Conservation (phyloP, 305 asterid species). For the Ilex paraguariensis region DNA sequence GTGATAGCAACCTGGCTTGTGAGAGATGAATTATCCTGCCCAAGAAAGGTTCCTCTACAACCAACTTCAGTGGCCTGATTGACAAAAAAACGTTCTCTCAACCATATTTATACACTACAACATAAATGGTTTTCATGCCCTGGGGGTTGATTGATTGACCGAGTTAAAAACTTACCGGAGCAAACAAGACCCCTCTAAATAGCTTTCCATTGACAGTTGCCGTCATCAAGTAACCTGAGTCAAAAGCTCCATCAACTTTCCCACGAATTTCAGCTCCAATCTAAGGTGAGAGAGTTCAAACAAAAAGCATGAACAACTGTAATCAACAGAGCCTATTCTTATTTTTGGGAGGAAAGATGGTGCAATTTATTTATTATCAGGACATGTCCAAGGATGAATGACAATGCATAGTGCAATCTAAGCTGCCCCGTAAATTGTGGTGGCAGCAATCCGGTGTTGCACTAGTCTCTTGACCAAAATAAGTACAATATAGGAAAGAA, state of each 20-base stretch:
- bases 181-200: slow-evolving; percentile 74
- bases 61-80: slow-evolving; percentile 52
- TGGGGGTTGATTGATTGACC: neutral
- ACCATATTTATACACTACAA: neutral
- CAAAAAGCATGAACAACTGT: neutral
- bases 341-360: too few species aligned
- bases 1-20: slow-evolving; percentile 15
- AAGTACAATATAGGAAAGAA: neutral
- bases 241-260: slow-evolving; percentile 81
- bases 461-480: neutral
- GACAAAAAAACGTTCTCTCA: slow-evolving; percentile 6
- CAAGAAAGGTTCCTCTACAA: slow-evolving; percentile 34
- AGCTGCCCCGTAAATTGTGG: too few species aligned
- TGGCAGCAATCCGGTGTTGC: too few species aligned
- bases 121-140: neutral
- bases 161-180: slow-evolving; percentile 52
- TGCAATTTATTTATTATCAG: too few species aligned
- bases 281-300: slow-evolving; percentile 20
- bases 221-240: slow-evolving; percentile 91
- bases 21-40: slow-evolving; percentile 26
- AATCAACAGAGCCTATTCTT: too few species aligned
- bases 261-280: slow-evolving; percentile 92
- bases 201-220: slow-evolving; percentile 86
- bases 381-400: too few species aligned
- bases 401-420: too few species aligned